Percentiles rank a stretch among this genome's conserved stretches.
Evolutionary conservation across 83 land plant species (phyloP).

Genomic region (Larix sibirica): DNA sequence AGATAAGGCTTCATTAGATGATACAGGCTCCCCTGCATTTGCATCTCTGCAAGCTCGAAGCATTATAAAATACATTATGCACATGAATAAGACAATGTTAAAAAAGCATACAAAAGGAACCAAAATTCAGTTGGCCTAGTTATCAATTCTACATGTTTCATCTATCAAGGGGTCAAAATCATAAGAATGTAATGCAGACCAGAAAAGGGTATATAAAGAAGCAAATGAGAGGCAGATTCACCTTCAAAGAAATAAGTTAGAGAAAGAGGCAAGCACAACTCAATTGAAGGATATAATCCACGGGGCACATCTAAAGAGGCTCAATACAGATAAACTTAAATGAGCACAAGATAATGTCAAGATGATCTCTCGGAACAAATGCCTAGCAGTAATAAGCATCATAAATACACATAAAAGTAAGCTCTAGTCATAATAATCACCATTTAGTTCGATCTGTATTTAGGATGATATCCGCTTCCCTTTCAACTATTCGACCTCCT

Average conservation of each 20-base stretch:
- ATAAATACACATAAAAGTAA: too few species aligned
- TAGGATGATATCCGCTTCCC: too few species aligned
- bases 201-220: not conserved
- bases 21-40: constrained; percentile 38
- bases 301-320: too few species aligned
- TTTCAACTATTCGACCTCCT: too few species aligned
- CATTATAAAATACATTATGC: not conserved
- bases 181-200: not conserved
- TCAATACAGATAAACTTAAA: too few species aligned
- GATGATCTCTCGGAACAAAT: too few species aligned
- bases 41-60: constrained; percentile 39
- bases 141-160: not conserved
- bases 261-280: not conserved
- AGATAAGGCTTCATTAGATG: constrained; percentile 35
- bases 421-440: too few species aligned
- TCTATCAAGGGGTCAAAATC: not conserved
- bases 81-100: not conserved
- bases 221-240: not conserved
- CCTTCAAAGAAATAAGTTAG: not conserved
- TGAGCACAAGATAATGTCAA: too few species aligned
- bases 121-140: not conserved
- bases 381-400: too few species aligned
- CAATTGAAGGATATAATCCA: too few species aligned
- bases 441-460: too few species aligned
- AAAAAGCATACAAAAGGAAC: not conserved